Conservation (phyloP, 2,329 filamentous ascomycete genomes). For the Colletotrichum sp. region DNA sequence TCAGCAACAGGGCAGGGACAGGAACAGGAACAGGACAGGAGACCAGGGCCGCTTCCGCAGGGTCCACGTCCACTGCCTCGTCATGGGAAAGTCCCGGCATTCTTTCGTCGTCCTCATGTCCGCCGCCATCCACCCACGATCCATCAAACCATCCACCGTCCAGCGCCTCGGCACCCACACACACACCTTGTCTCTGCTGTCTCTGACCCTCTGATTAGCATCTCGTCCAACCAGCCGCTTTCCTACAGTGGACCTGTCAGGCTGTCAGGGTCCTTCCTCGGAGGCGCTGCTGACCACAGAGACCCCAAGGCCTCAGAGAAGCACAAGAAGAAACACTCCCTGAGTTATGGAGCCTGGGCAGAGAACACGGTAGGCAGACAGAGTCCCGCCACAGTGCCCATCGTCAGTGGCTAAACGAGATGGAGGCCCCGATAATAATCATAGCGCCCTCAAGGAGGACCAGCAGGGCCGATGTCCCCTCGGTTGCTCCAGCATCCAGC, state of each 20-base stretch:
- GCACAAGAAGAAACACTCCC: not conserved
- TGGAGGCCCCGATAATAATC: constrained; percentile 3
- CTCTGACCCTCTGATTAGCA: not conserved
- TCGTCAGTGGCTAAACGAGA: not conserved
- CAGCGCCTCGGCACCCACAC: not conserved
- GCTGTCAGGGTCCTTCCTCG: constrained; percentile 1
- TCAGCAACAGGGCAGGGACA: not conserved
- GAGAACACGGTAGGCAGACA: not conserved
- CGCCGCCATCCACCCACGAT: not conserved
- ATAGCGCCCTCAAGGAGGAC: not conserved
- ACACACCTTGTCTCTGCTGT: not conserved
- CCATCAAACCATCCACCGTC: not conserved
- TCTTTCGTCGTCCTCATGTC: not conserved
- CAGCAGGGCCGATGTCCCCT: constrained; percentile 7
- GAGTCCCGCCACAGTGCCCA: not conserved
- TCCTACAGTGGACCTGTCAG: constrained; percentile 2
- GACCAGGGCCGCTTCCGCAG: not conserved
- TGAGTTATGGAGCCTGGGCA: not conserved
- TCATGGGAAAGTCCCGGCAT: not conserved
- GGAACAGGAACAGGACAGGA: not conserved
- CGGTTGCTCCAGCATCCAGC: not conserved
- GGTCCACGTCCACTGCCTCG: not conserved
- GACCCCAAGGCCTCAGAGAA: not conserved
- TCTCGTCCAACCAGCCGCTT: not conserved
- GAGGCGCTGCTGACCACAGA: not conserved